Conservation (phyloP, 2,329 filamentous ascomycete genomes). For the Hortaea werneckii region DNA sequence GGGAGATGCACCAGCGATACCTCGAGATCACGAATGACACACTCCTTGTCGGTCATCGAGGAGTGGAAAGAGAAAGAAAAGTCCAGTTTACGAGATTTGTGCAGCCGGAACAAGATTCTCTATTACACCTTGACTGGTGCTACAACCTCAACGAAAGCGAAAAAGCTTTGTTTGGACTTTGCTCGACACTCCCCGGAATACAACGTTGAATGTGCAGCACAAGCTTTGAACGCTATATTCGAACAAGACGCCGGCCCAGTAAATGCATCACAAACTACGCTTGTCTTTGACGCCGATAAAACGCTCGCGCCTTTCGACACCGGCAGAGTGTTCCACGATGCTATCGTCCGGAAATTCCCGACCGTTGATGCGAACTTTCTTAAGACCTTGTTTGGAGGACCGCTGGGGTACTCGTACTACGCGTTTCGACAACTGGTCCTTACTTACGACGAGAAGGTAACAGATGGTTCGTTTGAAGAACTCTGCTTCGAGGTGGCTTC, state of each 20-base stretch:
- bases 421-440: constrained; percentile 47
- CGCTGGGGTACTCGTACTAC: constrained; percentile 40
- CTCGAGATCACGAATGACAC: background rate
- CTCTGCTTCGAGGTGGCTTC: constrained; percentile 38
- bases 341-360: background rate
- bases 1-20: constrained; percentile 29
- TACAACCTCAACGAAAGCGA: constrained; percentile 8
- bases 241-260: background rate
- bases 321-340: constrained; percentile 41
- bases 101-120: constrained; percentile 33
- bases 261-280: constrained; percentile 30
- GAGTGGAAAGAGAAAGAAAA: constrained; percentile 3
- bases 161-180: constrained; percentile 30
- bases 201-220: constrained; percentile 29
- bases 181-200: constrained; percentile 26
- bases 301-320: constrained; percentile 45
- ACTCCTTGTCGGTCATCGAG: constrained; percentile 20
- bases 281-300: constrained; percentile 51
- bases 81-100: constrained; percentile 32
- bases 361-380: background rate
- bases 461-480: constrained; percentile 31
- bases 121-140: constrained; percentile 33
- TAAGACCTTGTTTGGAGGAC: constrained; percentile 9
- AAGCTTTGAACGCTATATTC: constrained; percentile 28
- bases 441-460: constrained; percentile 39